A percentile compares a stretch with the other conserved stretches of the same genome.
Evolutionary conservation across 495 filamentous ascomycete species (phyloP).

Genomic region (Podospora pseudocomata): DNA sequence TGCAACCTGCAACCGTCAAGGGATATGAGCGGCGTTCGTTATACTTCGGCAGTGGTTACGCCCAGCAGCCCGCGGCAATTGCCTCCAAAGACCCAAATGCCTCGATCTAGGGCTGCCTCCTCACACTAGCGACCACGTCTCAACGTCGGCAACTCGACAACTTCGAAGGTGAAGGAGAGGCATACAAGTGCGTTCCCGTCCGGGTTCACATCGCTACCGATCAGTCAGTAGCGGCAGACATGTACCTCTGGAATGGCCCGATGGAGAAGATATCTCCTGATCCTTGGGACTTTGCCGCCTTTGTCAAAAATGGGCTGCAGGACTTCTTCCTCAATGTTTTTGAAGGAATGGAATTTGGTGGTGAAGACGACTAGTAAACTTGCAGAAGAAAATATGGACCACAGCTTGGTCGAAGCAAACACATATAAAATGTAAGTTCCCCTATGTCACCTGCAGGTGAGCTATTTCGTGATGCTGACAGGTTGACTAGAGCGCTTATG

Average conservation of each 20-base stretch:
- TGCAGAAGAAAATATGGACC: neutral
- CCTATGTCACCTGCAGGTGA: neutral
- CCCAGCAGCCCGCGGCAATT: neutral
- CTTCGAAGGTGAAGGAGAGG: neutral
- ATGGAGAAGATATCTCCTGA: neutral
- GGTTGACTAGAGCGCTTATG: neutral
- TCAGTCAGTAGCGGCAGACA: neutral
- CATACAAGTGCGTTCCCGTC: neutral
- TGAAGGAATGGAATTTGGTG: neutral
- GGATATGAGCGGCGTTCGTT: neutral
- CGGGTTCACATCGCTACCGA: neutral
- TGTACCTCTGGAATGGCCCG: conserved; percentile 3
- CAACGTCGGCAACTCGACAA: neutral
- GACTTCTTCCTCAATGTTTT: neutral
- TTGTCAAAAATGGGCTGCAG: neutral
- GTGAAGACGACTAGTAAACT: neutral
- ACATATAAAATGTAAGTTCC: neutral
- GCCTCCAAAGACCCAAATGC: neutral
- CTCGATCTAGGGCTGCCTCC: neutral
- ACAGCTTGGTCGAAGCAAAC: neutral
- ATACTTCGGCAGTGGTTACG: neutral
- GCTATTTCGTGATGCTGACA: neutral
- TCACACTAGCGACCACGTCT: neutral
- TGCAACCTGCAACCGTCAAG: neutral
- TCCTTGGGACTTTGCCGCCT: neutral